Evolutionary conservation across 768 basidiomycete genomes (phyloP), one percentile per base, ranked within the genome.

Genomic region (Candolleomyces eurysporus): DNA sequence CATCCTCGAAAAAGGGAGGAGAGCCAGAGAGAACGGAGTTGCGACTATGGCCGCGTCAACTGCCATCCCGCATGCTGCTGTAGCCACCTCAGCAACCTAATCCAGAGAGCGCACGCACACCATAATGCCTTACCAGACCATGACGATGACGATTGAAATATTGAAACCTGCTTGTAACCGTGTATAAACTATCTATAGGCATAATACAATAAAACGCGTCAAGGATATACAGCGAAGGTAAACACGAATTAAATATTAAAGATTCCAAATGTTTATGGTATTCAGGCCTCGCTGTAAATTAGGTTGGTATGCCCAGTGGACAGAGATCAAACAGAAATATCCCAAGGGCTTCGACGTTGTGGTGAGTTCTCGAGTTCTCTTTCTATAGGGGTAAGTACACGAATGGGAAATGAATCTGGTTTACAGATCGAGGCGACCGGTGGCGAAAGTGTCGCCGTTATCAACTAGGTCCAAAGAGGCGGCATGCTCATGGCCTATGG

Each of bases 321-420:
- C 82, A 61, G 79, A 90, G 71, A 76, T 96, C 61, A 92, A 88
- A 77, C 74, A 87, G 60, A 88, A 89, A 63, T 87, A 94, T 65
- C 92, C 91, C 5, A 88, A 93, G 69, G 94, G 94, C 2, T 95
- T 95, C 70, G 92, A 94, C 70, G 85, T 92, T n/a, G 92, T 93
- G 30, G 82, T 80, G 46, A 56, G 60, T 61, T 3, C 17, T 39
- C 40, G 0, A 11, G 13, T 50, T 17, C 65, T 55, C 14, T 8
- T 17, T 16, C 30, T n/a, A n/a, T n/a, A n/a, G n/a, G n/a, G n/a
- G 4, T 21, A 36, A 26, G 8, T 26, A 4, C 4, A 26, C 4
- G 26, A 26, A 51, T 3, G 52, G 21, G 32, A 48, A 22, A 43
- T 16, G n/a, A 32, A n/a, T 7, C 26, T n/a, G 7, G 26, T 19